Evolutionary conservation across 441 rosid species (phyloP).

Genomic region (Corymbia citriodora): DNA sequence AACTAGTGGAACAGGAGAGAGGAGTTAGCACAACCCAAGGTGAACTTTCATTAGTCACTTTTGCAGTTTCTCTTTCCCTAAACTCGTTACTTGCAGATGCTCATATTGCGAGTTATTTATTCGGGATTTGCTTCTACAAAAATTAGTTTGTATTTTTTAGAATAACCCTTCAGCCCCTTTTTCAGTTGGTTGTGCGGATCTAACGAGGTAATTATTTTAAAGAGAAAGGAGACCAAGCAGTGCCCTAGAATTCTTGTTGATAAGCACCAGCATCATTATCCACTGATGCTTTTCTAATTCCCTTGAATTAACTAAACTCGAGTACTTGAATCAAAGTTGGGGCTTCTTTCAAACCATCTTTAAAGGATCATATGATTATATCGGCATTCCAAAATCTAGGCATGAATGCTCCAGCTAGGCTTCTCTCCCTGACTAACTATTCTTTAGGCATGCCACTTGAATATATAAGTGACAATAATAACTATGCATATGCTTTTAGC

Average conservation of each 20-base stretch:
- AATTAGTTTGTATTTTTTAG: background rate
- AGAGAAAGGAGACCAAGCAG: background rate
- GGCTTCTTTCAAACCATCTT: background rate
- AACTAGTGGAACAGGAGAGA: background rate
- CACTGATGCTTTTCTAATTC: background rate
- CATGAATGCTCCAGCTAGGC: background rate
- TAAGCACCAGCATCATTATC: background rate
- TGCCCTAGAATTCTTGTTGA: background rate
- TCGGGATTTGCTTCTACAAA: background rate
- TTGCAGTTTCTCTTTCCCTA: background rate
- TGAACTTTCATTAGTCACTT: background rate
- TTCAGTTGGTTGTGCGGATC: background rate
- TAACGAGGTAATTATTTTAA: background rate
- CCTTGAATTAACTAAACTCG: background rate
- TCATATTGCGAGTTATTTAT: background rate
- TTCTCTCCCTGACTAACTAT: background rate
- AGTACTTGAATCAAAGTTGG: background rate
- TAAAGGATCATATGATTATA: background rate
- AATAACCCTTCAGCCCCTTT: background rate
- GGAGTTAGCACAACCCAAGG: background rate
- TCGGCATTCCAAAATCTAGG: background rate
- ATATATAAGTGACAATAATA: background rate
- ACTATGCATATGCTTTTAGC: background rate
- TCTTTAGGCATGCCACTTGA: background rate
- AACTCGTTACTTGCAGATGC: background rate